Conservation (phyloP, 1,284 basidiomycete genomes). For the Marasmius oreades region DNA sequence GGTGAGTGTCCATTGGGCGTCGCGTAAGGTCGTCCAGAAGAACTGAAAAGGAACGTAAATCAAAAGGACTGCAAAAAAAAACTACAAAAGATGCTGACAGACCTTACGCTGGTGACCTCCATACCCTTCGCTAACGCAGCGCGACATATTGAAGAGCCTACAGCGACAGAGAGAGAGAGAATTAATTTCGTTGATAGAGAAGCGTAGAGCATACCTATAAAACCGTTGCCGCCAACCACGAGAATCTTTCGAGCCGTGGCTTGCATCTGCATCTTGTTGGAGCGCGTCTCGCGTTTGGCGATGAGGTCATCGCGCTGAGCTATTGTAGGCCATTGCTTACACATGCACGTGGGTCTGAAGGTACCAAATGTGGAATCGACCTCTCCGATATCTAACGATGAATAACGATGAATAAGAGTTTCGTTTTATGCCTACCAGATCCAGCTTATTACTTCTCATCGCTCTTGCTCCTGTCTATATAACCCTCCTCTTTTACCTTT, state of each 20-base stretch:
- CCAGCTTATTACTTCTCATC: slow-evolving; percentile 31
- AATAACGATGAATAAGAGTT: neutral
- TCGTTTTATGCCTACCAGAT: slow-evolving; percentile 22
- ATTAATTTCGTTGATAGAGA: neutral
- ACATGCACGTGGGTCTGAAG: no score
- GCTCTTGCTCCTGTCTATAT: slow-evolving; percentile 36
- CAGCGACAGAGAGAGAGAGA: slow-evolving; percentile 6
- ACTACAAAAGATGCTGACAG: slow-evolving; percentile 14
- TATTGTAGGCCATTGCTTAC: no score
- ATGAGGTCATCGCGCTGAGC: no score
- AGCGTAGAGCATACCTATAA: slow-evolving; percentile 62
- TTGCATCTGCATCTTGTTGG: slow-evolving; percentile 31
- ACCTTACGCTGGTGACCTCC: slow-evolving; percentile 89
- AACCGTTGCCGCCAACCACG: slow-evolving; percentile 93
- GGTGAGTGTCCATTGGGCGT: slow-evolving; percentile 89
- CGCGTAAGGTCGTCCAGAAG: slow-evolving; percentile 81
- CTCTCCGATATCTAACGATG: no score
- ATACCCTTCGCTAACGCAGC: slow-evolving; percentile 81
- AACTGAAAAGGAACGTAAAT: slow-evolving; percentile 53
- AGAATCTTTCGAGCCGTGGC: slow-evolving; percentile 56
- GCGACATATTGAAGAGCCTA: slow-evolving; percentile 91
- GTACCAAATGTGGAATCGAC: no score
- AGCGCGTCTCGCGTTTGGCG: slow-evolving; percentile 13
- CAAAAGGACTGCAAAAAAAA: neutral
- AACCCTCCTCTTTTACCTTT: slow-evolving; percentile 30